Base-by-base conservation (phyloP, 192 early-diverging fungal species). In the Entomortierella beljakovae region DNA sequence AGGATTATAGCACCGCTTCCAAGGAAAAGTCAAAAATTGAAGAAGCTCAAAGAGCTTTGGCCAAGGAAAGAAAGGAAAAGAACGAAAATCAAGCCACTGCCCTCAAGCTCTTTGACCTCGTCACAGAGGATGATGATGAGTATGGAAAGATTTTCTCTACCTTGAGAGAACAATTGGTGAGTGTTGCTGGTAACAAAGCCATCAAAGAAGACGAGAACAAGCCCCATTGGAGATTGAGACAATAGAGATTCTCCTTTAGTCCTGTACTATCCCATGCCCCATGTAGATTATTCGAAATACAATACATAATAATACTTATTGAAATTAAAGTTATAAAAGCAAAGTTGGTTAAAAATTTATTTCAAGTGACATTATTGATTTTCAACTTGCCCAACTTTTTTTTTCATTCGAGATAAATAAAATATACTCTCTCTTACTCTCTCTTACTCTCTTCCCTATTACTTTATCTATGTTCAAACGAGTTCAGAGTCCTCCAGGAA, bases 401-500 rank as follows among this genome's bases (percentile, higher is more conserved):
- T n/a, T n/a, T n/a, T n/a, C n/a, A n/a, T n/a, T n/a, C n/a, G n/a
- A n/a, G n/a, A n/a, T n/a, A n/a, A n/a, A n/a, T n/a, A n/a, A n/a
- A n/a, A n/a, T n/a, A n/a, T n/a, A n/a, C n/a, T n/a, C n/a, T n/a
- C n/a, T n/a, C n/a, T n/a, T n/a, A n/a, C n/a, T n/a, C n/a, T n/a
- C n/a, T n/a, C n/a, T n/a, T n/a, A n/a, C n/a, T n/a, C n/a, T 13
- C 18, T 43, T 13, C 18, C 18, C 18, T 9, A 13, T 25, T 53
- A 25, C 1, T 22, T 57, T n/a, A 33, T 57, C 34, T 33, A 20
- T 63, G 46, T 63, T 87, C 80, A 92, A 37, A 83, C 84, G 40
- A 93, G 82, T 38, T 93, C 91, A 6, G 91, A 88, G 75, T 96
- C 95, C 70, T 95, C 94, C 56, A 96, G 81, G 69, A 86, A 95